Base-by-base conservation (phyloP, 1,284 basidiomycete species). In the Melampsora occidentalis region DNA sequence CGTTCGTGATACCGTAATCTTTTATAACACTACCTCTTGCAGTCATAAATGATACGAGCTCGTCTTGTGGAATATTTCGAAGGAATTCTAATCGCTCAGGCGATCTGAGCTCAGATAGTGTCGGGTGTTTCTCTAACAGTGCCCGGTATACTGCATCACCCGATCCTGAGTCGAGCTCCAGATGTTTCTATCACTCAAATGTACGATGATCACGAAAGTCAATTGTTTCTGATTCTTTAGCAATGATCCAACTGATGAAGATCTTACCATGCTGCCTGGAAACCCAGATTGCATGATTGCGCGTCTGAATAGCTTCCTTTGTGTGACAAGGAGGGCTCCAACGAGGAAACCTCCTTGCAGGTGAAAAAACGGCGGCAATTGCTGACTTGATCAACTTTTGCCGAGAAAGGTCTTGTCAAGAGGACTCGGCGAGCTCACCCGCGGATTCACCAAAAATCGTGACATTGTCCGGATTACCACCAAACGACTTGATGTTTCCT, bases 401-500 rank as follows among this genome's bases (percentile, higher is more conserved):
- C 12, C 10, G 39, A 12, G 65, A 69, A 57, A 51, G 6, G 18
- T 20, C 12, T 20, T 42, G 22, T 69, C 5, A 25, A 31, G 59
- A 33, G 31, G 33, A 28, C 12, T 0, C 20, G 18, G 28, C 20
- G 10, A 25, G 20, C 51, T 62, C 31, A 75, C 71, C 71, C 12
- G 71, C 71, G 25, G 71, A 75, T 46, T 75, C 64, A 18, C 71
- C 71, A 67, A 75, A 75, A 42, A 57, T 51, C 7, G 64, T 75
- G 10, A 75, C 71, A 68, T 75, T 75, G 51, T 75, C 51, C 5
- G 71, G 51, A 61, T 75, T 64, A 20, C 71, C 71, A 28, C 71
- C 71, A 61, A 75, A 75, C 42, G 25, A 51, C 7, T 28, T 49
- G 35, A 75, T 75, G 25, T 75, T 75, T 16, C 61, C 42, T 75